A percentile compares a stretch with the other conserved stretches of the same genome.
phyloP scores from a whole-genome alignment of 257 asterid genomes.

The Fraxinus anomala region DNA sequence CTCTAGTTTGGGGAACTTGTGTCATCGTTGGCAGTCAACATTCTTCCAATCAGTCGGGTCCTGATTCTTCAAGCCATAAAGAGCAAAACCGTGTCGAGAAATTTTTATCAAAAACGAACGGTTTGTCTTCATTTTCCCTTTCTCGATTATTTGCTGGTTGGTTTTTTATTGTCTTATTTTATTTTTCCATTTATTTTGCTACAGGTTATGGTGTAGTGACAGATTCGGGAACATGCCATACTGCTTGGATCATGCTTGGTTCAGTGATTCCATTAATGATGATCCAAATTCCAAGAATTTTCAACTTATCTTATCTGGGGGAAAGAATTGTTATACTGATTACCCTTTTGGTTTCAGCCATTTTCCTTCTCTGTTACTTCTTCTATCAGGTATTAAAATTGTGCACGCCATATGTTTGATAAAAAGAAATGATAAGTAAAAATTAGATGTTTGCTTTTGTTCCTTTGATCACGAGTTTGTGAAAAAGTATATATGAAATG shows the following conservation, averaged over 20 bases:
- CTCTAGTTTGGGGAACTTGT: conserved; percentile 66
- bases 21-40: conserved; percentile 43
- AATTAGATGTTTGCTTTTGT: neutral
- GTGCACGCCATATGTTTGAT: neutral
- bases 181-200: neutral
- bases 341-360: conserved; percentile 27
- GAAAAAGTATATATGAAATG: neutral
- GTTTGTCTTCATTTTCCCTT: conserved; percentile 25
- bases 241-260: conserved; percentile 34
- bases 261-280: conserved; percentile 32
- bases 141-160: neutral
- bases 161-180: neutral
- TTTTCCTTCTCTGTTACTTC: conserved; percentile 27
- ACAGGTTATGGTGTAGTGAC: conserved; percentile 30
- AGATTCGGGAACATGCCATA: conserved; percentile 25
- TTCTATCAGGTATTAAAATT: conserved; percentile 31
- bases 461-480: neutral
- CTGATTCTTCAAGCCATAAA: conserved; percentile 14
- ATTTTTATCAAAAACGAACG: conserved; percentile 45
- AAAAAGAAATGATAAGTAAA: neutral
- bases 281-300: conserved; percentile 24
- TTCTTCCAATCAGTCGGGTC: conserved; percentile 10
- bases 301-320: conserved; percentile 10
- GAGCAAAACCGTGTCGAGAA: conserved; percentile 30
- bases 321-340: conserved; percentile 20